Evolutionary conservation across 1,139 yeast genomes (phyloP), one percentile per base, ranked within the genome.

Genomic region (Kodamaea alishanica): DNA sequence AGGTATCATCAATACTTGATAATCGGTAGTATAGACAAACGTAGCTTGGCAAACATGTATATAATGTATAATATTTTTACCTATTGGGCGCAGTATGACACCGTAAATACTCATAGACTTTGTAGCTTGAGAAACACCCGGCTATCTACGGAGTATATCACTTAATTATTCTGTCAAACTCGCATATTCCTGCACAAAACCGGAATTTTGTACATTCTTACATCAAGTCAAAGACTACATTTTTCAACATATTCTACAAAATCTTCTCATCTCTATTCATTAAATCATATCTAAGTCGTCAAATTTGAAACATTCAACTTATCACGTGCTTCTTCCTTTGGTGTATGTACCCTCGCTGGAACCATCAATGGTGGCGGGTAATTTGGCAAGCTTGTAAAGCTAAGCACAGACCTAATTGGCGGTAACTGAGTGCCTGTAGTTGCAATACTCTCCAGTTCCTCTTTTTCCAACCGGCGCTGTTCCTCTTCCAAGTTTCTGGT

Each of bases 361-460:
- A 28, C 40, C 47, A 26, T 28, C 51, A 46, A 11, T 11, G 48
- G 40, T 7, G 45, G 40, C 9, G 50, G 46, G 30, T 35, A 41
- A 35, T 33, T 39, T 9, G 39, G 32, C 38, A 47, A 43, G 26
- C 40, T 35, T 6, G 61, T 54, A 42, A 65, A 63, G 41, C 63
- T 60, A 44, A 70, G 62, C 24, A 70, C 72, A 28, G 68, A 56
- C 36, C 75, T 52, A 34, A 70, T 70, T 4, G 76, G 76, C 5
- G 76, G 76, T 39, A 70, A 60, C 43, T 56, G 61, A 2, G 73
- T 69, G 8, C 75, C 73, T 11, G 60, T 60, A 37, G 63, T 61
- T 6, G 76, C 74, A 32, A 70, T 70, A 42, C 64, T 56, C 15
- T 40, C 27, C 10, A 32, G 23, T 27, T 34, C 37, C 23, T 35